phyloP scores from a whole-genome alignment of 192 early-diverging fungal species.

The Backusella liffmaniae region DNA sequence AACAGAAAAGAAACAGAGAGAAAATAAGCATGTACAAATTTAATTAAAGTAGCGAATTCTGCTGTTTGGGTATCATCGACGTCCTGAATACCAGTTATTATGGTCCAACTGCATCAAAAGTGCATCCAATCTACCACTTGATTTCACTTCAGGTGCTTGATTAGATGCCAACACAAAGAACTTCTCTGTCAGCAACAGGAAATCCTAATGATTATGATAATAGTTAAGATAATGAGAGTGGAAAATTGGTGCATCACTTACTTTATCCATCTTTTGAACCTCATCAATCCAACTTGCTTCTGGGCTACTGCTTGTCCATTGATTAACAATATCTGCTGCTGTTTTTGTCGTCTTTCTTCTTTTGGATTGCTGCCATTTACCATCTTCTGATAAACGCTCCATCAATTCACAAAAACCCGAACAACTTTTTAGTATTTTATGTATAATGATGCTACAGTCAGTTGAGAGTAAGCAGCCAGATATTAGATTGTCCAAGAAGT shows the following conservation, averaged over 20 bases:
- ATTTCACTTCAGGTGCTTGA: conserved; percentile 20
- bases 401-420: conserved; percentile 27
- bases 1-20: background rate
- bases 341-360: conserved; percentile 14
- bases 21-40: background rate
- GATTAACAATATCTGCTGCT: conserved; percentile 23
- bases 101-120: conserved; percentile 41
- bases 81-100: conserved; percentile 32
- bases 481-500: conserved; percentile 30
- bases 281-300: conserved; percentile 17
- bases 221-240: background rate
- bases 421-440: conserved; percentile 23
- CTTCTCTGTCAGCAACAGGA: conserved; percentile 20
- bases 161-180: conserved; percentile 28
- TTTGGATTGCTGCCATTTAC: conserved; percentile 12
- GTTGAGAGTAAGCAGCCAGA: conserved; percentile 38
- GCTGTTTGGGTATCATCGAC: background rate
- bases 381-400: conserved; percentile 17
- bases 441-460: conserved; percentile 22
- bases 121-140: conserved; percentile 36
- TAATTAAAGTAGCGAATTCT: background rate
- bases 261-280: conserved; percentile 24
- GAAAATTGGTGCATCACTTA: conserved; percentile 8
- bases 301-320: conserved; percentile 18
- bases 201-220: conserved; percentile 21